phyloP scores from a whole-genome alignment of 163 green algal species.

The Trebouxia gelatinosa region DNA sequence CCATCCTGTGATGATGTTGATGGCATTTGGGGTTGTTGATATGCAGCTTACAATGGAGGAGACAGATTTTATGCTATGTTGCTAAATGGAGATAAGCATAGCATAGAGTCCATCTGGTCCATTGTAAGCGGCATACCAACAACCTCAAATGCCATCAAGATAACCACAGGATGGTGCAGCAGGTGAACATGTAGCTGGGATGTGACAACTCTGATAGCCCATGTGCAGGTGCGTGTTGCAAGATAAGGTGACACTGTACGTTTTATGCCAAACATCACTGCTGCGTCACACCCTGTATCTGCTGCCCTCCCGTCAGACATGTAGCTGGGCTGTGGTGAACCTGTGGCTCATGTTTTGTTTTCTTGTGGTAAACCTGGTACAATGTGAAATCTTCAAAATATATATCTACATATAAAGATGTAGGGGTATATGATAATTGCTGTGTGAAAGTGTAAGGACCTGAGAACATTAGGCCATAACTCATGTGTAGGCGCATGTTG shows the following conservation, averaged over 20 bases:
- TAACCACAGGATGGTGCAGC: no score
- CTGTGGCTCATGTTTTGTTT: no score
- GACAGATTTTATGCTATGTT: not conserved
- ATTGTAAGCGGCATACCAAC: not conserved
- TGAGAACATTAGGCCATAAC: no score
- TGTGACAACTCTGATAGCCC: no score
- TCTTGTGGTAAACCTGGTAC: no score
- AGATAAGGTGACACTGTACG: no score
- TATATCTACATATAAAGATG: not conserved
- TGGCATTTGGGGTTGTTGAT: not conserved
- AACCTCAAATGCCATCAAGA: not conserved
- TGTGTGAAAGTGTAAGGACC: no score
- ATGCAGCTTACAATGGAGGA: not conserved
- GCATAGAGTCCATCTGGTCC: not conserved
- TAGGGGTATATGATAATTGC: not conserved
- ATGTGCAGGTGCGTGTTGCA: no score
- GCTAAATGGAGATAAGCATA: not conserved
- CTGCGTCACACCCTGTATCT: not conserved
- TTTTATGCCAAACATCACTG: no score
- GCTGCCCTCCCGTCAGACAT: no score
- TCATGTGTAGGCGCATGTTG: slow-evolving; percentile 72
- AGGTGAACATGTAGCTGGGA: no score
- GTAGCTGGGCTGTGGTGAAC: no score
- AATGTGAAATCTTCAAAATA: not conserved
- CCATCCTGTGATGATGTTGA: not conserved